These are phyloP conservation scores for Dothistroma pini DNA, from an alignment of 2,329 filamentous ascomycete genomes.

Conservation along the genomic window DNA sequence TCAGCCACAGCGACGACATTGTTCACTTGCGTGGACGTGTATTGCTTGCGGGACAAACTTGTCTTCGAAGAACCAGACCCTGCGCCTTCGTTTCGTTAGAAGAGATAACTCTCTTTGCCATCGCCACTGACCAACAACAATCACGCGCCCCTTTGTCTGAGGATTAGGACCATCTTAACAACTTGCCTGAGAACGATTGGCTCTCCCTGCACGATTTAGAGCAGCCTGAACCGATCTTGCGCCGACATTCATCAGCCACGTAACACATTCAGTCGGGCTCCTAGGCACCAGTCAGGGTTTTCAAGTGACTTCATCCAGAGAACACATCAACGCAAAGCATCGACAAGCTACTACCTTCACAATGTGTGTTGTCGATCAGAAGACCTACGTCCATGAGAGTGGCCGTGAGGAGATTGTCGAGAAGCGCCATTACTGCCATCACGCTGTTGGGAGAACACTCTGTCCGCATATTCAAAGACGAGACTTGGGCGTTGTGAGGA, in stretches of 20 bases:
- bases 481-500: conserved; percentile 14
- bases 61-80: neutral
- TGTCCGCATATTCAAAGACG: conserved; percentile 23
- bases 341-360: neutral
- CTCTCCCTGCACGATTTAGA: neutral
- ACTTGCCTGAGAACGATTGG: conserved; percentile 4
- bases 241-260: conserved; percentile 9
- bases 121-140: neutral
- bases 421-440: conserved; percentile 23
- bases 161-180: neutral
- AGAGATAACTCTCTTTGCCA: neutral
- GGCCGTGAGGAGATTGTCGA: conserved; percentile 22
- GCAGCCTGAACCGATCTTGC: conserved; percentile 5
- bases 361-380: conserved; percentile 33
- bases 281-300: conserved; percentile 4
- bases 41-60: neutral
- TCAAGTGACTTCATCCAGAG: neutral
- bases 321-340: neutral
- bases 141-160: neutral
- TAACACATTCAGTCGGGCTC: conserved; percentile 2
- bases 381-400: conserved; percentile 28
- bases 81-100: neutral
- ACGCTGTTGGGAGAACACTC: conserved; percentile 18
- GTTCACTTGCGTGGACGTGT: neutral
- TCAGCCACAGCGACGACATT: neutral